Percentiles rank a stretch among this genome's conserved stretches.
phyloP scores from a whole-genome alignment of 164 flowering plant species.

The Macadamia tetraphylla region DNA sequence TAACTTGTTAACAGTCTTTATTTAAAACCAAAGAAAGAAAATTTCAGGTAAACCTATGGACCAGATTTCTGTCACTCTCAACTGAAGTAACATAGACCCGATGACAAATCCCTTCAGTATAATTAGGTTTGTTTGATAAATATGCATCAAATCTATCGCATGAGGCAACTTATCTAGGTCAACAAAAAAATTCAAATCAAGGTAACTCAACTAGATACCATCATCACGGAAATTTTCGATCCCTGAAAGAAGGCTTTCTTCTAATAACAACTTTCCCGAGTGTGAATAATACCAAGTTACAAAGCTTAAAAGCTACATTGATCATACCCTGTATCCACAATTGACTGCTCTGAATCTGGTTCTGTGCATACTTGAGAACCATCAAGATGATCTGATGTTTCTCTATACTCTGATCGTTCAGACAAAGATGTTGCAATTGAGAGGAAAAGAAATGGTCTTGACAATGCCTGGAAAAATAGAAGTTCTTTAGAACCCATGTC shows the following conservation, averaged over 20 bases:
- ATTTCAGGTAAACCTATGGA: too few species aligned
- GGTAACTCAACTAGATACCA: neutral
- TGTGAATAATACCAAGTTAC: neutral
- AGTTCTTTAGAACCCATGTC: neutral
- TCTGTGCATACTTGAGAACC: slow-evolving; percentile 35
- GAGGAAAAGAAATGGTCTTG: slow-evolving; percentile 68
- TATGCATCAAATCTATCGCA: too few species aligned
- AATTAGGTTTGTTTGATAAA: too few species aligned
- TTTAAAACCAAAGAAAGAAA: too few species aligned
- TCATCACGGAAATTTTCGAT: neutral
- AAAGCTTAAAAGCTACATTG: neutral
- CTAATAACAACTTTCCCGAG: neutral
- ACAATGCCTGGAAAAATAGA: slow-evolving; percentile 44
- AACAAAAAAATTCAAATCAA: too few species aligned
- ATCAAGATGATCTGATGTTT: slow-evolving; percentile 15
- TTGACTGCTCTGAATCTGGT: slow-evolving; percentile 23
- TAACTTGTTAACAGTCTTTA: too few species aligned
- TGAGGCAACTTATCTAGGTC: too few species aligned
- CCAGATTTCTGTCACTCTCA: too few species aligned
- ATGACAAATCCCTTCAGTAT: too few species aligned
- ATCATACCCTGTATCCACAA: slow-evolving; percentile 32
- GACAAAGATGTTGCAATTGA: slow-evolving; percentile 69
- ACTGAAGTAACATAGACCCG: too few species aligned
- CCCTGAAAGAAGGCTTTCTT: neutral
- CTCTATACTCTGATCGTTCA: slow-evolving; percentile 32